phyloP scores from a whole-genome alignment of 257 asterid genomes.

The Echites panduratus region DNA sequence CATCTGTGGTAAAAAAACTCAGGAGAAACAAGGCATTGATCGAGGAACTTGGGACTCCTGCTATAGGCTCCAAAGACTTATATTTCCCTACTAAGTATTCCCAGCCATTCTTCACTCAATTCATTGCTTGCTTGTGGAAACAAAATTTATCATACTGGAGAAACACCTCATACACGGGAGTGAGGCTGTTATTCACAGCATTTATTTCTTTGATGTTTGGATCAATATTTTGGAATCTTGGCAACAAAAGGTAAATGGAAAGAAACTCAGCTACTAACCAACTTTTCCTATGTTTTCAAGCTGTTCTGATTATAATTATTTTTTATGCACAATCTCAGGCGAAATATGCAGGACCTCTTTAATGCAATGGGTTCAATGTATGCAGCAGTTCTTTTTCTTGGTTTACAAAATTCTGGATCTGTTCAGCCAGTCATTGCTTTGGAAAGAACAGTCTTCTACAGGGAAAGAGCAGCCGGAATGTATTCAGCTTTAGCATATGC shows the following conservation, averaged over 20 bases:
- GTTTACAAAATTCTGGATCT: conserved; percentile 57
- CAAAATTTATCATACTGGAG: conserved; percentile 76
- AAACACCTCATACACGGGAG: conserved; percentile 77
- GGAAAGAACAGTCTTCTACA: conserved; percentile 77
- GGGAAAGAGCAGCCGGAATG: conserved; percentile 96
- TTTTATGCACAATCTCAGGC: conserved; percentile 30
- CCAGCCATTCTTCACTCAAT: conserved; percentile 58
- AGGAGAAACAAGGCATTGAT: conserved; percentile 70
- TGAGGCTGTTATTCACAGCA: conserved; percentile 60
- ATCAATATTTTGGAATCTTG: conserved; percentile 72
- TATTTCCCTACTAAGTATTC: conserved; percentile 52
- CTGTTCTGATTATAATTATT: too few species aligned
- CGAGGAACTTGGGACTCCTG: conserved; percentile 52
- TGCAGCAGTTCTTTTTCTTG: conserved; percentile 61
- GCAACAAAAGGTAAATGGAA: conserved; percentile 44
- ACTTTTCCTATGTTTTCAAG: neutral
- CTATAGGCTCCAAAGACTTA: conserved; percentile 49
- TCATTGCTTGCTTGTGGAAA: conserved; percentile 80
- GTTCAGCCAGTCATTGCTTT: conserved; percentile 77
- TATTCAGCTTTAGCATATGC: conserved; percentile 83
- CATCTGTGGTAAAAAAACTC: conserved; percentile 9
- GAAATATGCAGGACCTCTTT: conserved; percentile 48
- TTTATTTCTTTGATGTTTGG: conserved; percentile 67
- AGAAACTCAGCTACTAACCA: neutral
- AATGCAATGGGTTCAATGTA: conserved; percentile 94